Evolutionary conservation across 2,329 filamentous ascomycete genomes (phyloP).

Genomic region (Akanthomyces uredinophilus): DNA sequence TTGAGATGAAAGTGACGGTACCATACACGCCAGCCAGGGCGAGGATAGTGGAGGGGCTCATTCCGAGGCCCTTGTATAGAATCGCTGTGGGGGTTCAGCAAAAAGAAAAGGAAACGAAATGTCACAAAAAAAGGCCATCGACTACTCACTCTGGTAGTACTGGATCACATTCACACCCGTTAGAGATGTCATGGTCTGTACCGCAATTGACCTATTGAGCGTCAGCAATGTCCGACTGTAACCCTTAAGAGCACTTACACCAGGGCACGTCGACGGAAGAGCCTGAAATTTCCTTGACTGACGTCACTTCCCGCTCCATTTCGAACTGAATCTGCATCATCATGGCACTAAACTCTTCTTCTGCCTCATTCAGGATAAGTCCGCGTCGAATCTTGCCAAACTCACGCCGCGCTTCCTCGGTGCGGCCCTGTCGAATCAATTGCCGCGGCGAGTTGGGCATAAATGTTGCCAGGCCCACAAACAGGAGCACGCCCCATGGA

Average conservation of each 20-base stretch:
- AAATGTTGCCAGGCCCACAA: conserved; percentile 32
- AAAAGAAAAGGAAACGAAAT: neutral
- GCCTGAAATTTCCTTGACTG: conserved; percentile 46
- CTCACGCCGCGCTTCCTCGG: conserved; percentile 42
- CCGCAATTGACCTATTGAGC: conserved; percentile 39
- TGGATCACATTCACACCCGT: conserved; percentile 55
- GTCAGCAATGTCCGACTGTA: neutral
- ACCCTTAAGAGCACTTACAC: conserved; percentile 31
- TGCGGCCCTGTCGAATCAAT: conserved; percentile 43
- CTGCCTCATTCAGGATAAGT: conserved; percentile 36
- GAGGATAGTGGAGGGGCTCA: conserved; percentile 43
- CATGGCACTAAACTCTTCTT: conserved; percentile 51
- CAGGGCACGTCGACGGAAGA: conserved; percentile 47
- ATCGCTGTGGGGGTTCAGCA: conserved; percentile 27
- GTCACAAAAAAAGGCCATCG: neutral
- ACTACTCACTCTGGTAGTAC: conserved; percentile 34
- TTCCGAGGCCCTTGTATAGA: conserved; percentile 50
- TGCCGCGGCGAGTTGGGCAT: conserved; percentile 25
- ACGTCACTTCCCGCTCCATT: conserved; percentile 49
- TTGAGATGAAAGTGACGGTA: conserved; percentile 46
- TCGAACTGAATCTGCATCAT: conserved; percentile 51
- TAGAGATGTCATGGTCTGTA: conserved; percentile 52
- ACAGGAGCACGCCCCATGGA: conserved; percentile 51
- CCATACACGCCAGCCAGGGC: conserved; percentile 51
- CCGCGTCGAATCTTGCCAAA: conserved; percentile 45